Evolutionary conservation across 2,329 filamentous ascomycete species (phyloP), one percentile per base, ranked within the genome.

Genomic region (Arthrobotrys iridis): DNA sequence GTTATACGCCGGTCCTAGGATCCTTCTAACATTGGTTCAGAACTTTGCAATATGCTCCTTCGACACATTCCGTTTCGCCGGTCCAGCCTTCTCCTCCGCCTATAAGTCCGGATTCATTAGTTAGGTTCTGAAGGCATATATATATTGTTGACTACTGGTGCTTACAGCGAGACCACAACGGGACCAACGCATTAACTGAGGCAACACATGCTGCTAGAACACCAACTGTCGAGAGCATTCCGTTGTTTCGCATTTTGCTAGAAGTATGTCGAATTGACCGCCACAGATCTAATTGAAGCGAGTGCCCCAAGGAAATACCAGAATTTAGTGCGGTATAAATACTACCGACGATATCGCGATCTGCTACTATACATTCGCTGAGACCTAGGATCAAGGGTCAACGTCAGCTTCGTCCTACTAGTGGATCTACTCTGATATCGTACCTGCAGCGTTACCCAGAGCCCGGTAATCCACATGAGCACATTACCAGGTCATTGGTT

Each of bases 41-140:
- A 13, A 74, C 70, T 41, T 45, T 50, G 57, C 70, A 74, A 52
- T 74, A 74, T 4, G 70, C 62, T 46, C 70, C 70, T 4, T 74
- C 70, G 3, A 50, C 30, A 50, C 70, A 74, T 13, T 57, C 55
- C 11, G 62, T 74, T 35, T 66, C 62, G 11, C 70, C 70, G 2
- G 52, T 63, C 70, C 70, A 74, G 26, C 70, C 70, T 22, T 74
- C 70, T 37, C 70, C 70, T n/a, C 70, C 70, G 22, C 70, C 70
- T 74, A 41, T 33, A 63, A 4, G 24, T 18, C 15, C n/a, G n/a
- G 4, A 13, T 52, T 37, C 2, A 20, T 62, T 45, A 66, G 43
- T 28, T n/a, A n/a, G n/a, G n/a, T n/a, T n/a, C n/a, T n/a, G n/a
- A n/a, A n/a, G n/a, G n/a, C n/a, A n/a, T n/a, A n/a, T n/a, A n/a